phyloP scores from a whole-genome alignment of 768 basidiomycete species.

The Auricularia cornea region DNA sequence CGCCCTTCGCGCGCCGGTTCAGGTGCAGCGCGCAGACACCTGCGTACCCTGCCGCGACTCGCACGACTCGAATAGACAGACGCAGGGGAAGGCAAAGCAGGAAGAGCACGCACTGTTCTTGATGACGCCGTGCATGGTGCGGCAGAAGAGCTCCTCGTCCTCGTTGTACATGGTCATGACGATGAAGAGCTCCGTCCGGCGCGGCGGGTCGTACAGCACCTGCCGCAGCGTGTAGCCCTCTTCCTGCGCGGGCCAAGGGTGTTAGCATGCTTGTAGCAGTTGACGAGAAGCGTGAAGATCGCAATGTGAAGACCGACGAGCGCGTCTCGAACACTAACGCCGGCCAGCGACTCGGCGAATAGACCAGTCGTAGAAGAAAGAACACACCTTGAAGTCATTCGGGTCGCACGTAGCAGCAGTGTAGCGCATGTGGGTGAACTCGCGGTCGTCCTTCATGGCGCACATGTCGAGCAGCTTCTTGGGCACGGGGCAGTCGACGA shows the following conservation, averaged over 20 bases:
- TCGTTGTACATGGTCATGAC: constrained; percentile 99
- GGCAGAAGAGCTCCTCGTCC: constrained; percentile 79
- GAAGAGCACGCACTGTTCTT: constrained; percentile 50
- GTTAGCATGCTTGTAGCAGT: neutral
- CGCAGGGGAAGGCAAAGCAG: neutral
- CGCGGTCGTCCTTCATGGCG: constrained; percentile 65
- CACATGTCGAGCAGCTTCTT: constrained; percentile 86
- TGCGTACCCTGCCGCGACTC: too few relatives aligned
- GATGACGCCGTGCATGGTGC: constrained; percentile 94
- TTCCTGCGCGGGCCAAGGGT: constrained; percentile 16
- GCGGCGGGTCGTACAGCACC: constrained; percentile 81
- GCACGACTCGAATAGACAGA: too few relatives aligned
- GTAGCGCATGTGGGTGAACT: constrained; percentile 95
- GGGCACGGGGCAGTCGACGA: constrained; percentile 84
- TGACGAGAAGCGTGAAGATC: neutral
- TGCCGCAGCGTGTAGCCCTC: constrained; percentile 83
- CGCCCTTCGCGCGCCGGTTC: too few relatives aligned
- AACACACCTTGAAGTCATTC: constrained; percentile 61
- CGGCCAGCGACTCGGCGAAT: neutral
- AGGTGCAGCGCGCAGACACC: too few relatives aligned
- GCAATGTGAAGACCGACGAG: too few relatives aligned
- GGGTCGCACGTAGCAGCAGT: constrained; percentile 94
- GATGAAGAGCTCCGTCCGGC: constrained; percentile 90
- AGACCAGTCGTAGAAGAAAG: too few relatives aligned
- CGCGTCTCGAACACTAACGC: too few relatives aligned